A percentile compares a stretch with the other conserved stretches of the same genome.
Evolutionary conservation across 768 basidiomycete genomes (phyloP).

Genomic region (Mycena venus): DNA sequence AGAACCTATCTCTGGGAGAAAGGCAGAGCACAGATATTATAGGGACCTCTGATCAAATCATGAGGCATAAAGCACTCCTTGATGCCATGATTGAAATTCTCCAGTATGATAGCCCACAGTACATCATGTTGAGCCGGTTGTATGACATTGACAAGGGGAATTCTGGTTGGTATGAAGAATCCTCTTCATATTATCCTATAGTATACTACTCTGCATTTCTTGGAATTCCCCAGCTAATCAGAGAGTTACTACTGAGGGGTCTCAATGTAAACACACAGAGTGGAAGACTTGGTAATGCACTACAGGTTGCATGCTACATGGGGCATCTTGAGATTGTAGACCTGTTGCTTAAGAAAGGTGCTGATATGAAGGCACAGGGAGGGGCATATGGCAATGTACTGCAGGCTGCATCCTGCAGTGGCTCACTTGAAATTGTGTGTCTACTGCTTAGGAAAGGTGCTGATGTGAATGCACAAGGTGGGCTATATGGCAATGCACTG

Average conservation of each 20-base stretch:
- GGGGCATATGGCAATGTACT: background rate
- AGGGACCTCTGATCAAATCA: background rate
- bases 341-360: background rate
- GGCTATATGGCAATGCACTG: conserved; percentile 1
- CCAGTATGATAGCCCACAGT: background rate
- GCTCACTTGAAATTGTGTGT: background rate
- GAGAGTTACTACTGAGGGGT: background rate
- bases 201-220: background rate
- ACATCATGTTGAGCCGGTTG: background rate
- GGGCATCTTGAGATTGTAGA: background rate
- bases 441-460: conserved; percentile 23
- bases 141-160: background rate
- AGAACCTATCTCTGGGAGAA: background rate
- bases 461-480: conserved; percentile 24
- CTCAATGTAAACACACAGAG: background rate
- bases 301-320: background rate
- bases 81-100: background rate
- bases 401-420: background rate
- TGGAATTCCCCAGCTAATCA: background rate
- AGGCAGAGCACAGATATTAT: background rate
- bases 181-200: background rate
- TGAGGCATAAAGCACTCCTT: background rate
- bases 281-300: background rate
- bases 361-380: background rate
- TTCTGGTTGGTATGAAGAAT: background rate